Percentiles rank a stretch among this genome's conserved stretches.
Evolutionary conservation across 2,329 filamentous ascomycete genomes (phyloP).

Genomic region (Colletotrichum tropicicola): DNA sequence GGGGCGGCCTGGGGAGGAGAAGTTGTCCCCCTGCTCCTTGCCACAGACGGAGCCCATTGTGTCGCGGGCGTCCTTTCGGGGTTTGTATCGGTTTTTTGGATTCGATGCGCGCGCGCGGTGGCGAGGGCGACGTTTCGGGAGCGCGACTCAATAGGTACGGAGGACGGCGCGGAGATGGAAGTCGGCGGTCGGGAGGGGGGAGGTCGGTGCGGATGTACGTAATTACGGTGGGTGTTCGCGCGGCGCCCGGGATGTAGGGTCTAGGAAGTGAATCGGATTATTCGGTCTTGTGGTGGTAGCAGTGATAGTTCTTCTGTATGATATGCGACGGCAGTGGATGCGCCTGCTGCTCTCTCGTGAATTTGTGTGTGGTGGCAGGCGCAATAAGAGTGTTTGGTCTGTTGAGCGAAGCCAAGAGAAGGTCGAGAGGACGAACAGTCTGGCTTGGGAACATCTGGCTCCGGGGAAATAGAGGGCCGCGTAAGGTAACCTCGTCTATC

Average conservation of each 20-base stretch:
- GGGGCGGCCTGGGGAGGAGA: constrained; percentile 76
- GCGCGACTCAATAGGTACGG: neutral
- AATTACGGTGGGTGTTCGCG: constrained; percentile 3
- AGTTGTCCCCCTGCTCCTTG: constrained; percentile 76
- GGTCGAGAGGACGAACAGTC: neutral
- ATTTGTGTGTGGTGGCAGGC: no score
- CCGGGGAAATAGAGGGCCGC: constrained; percentile 22
- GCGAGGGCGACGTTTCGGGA: neutral
- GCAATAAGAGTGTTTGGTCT: neutral
- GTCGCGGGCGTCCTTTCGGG: neutral
- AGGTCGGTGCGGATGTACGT: constrained; percentile 2
- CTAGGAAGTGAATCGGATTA: neutral
- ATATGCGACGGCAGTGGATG: neutral
- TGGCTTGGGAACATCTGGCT: neutral
- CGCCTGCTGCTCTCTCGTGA: neutral
- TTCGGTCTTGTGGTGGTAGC: neutral
- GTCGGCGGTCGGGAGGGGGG: neutral
- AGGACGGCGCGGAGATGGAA: neutral
- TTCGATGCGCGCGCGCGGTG: neutral
- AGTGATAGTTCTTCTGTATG: neutral
- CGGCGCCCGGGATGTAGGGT: constrained; percentile 4
- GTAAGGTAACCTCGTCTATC: constrained; percentile 24
- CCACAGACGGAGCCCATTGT: constrained; percentile 90
- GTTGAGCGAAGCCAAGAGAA: neutral
- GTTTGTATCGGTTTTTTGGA: no score